Percentiles rank a stretch among this genome's conserved stretches.
Evolutionary conservation across 2,329 filamentous ascomycete species (phyloP).

Genomic region (Fusarium mexicanum): DNA sequence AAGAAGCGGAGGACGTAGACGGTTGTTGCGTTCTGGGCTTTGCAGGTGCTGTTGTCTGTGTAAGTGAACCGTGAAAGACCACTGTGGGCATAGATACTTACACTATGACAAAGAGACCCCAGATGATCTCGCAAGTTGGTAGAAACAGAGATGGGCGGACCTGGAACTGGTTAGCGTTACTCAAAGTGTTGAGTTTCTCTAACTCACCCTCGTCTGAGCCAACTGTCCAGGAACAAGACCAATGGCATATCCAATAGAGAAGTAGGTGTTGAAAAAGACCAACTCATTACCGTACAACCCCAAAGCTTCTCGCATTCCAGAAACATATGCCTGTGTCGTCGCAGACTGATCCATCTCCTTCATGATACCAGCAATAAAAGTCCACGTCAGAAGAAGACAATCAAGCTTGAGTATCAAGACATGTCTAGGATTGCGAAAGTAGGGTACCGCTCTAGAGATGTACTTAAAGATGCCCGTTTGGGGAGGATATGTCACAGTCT

Average conservation of each 20-base stretch:
- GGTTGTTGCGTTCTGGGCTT: slow-evolving; percentile 49
- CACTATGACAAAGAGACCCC: slow-evolving; percentile 44
- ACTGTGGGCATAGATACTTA: background rate
- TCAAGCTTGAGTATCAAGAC: slow-evolving; percentile 50
- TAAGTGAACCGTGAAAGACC: background rate
- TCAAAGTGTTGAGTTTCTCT: rapidly evolving
- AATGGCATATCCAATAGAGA: slow-evolving; percentile 69
- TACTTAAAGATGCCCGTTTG: slow-evolving; percentile 34
- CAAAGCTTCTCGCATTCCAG: slow-evolving; percentile 47
- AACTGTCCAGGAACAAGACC: slow-evolving; percentile 52
- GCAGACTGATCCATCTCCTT: slow-evolving; percentile 52
- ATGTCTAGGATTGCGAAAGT: slow-evolving; percentile 46
- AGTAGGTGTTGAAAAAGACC: slow-evolving; percentile 62
- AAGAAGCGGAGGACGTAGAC: slow-evolving; percentile 56
- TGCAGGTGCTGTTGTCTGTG: slow-evolving; percentile 35
- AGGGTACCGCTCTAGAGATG: slow-evolving; percentile 27
- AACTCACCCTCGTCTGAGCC: slow-evolving; percentile 47
- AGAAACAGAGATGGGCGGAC: slow-evolving; percentile 53
- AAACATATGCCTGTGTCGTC: slow-evolving; percentile 50
- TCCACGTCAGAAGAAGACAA: slow-evolving; percentile 49
- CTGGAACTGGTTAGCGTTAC: background rate
- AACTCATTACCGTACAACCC: slow-evolving; percentile 62
- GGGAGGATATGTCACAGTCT: background rate
- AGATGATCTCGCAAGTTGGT: slow-evolving; percentile 50
- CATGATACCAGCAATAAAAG: slow-evolving; percentile 49